These are phyloP conservation scores for Margaritispora aquatica DNA, from an alignment of 495 filamentous ascomycete species.

Conservation along the genomic window DNA sequence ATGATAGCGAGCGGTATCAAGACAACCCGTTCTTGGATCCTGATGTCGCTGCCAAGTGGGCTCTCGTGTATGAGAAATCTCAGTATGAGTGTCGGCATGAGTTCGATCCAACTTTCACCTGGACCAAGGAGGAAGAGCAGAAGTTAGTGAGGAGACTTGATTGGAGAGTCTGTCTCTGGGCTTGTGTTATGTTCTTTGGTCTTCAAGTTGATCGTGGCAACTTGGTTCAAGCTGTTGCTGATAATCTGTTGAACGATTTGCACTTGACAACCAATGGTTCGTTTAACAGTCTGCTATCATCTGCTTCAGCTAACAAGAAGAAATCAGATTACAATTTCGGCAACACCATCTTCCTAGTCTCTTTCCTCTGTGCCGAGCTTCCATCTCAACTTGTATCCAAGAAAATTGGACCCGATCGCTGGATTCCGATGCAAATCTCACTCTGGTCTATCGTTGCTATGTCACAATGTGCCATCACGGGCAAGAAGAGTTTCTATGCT, in stretches of 20 bases:
- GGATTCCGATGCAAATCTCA: constrained; percentile 80
- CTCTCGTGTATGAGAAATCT: constrained; percentile 15
- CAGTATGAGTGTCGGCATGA: constrained; percentile 63
- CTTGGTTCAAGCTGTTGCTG: constrained; percentile 62
- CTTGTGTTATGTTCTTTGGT: constrained; percentile 63
- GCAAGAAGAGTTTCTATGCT: constrained; percentile 53
- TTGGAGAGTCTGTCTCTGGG: constrained; percentile 45
- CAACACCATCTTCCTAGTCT: constrained; percentile 65
- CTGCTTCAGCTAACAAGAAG: too few species aligned
- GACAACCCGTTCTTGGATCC: constrained; percentile 20
- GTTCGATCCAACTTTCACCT: constrained; percentile 65
- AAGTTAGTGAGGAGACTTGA: constrained; percentile 55
- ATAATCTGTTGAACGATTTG: constrained; percentile 55
- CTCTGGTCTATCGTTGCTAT: constrained; percentile 70
- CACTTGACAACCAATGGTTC: constrained; percentile 53
- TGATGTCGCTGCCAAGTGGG: constrained; percentile 12
- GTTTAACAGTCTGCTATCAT: too few species aligned
- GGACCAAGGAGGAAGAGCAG: constrained; percentile 65
- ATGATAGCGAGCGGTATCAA: constrained; percentile 5
- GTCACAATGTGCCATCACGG: constrained; percentile 58
- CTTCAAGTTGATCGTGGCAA: constrained; percentile 78
- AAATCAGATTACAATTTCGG: constrained; percentile 62
- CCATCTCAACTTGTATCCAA: constrained; percentile 73
- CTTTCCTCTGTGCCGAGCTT: constrained; percentile 64
- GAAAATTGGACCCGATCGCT: constrained; percentile 74